A percentile compares a stretch with the other conserved stretches of the same genome.
Conservation (phyloP, 345 rosid species). For the Balakata baccata region DNA sequence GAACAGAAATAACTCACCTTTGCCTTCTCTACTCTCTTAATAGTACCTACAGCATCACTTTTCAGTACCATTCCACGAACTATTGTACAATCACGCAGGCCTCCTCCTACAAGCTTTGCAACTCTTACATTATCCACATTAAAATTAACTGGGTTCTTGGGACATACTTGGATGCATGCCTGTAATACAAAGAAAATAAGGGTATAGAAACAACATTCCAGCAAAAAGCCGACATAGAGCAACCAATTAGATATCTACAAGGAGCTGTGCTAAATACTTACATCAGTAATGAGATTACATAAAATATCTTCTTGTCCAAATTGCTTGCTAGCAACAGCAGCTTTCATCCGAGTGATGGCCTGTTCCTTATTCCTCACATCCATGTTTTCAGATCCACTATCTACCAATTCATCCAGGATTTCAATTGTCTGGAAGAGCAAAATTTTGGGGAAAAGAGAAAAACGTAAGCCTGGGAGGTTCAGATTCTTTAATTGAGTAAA, state of each 20-base stretch:
- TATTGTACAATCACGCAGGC: slow-evolving; percentile 65
- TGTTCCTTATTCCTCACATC: slow-evolving; percentile 80
- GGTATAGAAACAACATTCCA: slow-evolving; percentile 8
- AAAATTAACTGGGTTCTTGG: slow-evolving; percentile 89
- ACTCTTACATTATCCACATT: slow-evolving; percentile 94
- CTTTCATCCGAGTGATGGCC: slow-evolving; percentile 74
- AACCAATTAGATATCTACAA: slow-evolving; percentile 15
- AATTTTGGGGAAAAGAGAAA: not conserved
- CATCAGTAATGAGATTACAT: slow-evolving; percentile 76
- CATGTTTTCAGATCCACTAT: slow-evolving; percentile 87
- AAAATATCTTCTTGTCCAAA: slow-evolving; percentile 85
- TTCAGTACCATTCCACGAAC: slow-evolving; percentile 93
- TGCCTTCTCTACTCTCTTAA: slow-evolving; percentile 77
- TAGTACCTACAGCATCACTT: slow-evolving; percentile 79
- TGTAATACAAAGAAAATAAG: slow-evolving; percentile 20
- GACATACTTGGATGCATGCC: slow-evolving; percentile 99
- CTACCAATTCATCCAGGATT: slow-evolving; percentile 66
- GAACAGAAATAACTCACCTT: slow-evolving; percentile 52
- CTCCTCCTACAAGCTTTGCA: slow-evolving; percentile 90
- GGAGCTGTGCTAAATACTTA: slow-evolving; percentile 23
- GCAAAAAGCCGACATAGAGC: slow-evolving; percentile 2
- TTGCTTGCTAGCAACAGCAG: slow-evolving; percentile 99
- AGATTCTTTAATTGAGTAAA: not conserved
- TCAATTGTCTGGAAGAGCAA: slow-evolving; percentile 46
- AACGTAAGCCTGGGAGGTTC: not conserved